Conservation (phyloP, 2,329 filamentous ascomycete genomes). For the Beauveria sp. region DNA sequence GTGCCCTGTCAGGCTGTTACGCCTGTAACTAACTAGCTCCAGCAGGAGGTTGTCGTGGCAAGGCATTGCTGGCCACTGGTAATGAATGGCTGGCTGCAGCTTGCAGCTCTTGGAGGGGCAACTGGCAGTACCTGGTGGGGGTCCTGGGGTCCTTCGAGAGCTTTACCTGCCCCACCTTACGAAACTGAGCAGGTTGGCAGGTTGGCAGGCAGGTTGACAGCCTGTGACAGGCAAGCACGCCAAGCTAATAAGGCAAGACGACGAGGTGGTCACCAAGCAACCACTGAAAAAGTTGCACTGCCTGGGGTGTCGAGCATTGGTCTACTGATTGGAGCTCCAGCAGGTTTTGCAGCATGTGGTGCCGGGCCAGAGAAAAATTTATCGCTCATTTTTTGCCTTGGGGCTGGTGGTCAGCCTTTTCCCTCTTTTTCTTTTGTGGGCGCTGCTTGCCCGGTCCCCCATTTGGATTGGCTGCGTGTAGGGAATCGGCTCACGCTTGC, state of each 20-base stretch:
- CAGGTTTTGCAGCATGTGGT: neutral
- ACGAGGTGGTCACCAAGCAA: neutral
- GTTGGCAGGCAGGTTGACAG: neutral
- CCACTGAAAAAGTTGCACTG: neutral
- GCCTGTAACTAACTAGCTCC: neutral
- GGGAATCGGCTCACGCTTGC: conserved; percentile 5
- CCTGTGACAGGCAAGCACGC: no score
- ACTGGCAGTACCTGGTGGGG: neutral
- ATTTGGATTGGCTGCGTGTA: conserved; percentile 1
- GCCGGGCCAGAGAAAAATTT: conserved; percentile 1
- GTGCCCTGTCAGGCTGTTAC: neutral
- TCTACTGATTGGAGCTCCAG: neutral
- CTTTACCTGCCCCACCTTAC: conserved; percentile 5
- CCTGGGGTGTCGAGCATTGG: neutral
- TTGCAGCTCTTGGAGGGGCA: neutral
- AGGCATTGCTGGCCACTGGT: neutral
- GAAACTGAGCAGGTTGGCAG: neutral
- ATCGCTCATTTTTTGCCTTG: conserved; percentile 5
- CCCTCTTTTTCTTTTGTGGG: conserved; percentile 6
- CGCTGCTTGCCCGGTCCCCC: neutral
- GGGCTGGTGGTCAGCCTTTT: conserved; percentile 6
- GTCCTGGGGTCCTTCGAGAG: neutral
- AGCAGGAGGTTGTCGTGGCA: neutral
- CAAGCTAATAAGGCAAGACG: neutral
- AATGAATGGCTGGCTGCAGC: neutral